A percentile compares a stretch with the other conserved stretches of the same genome.
phyloP scores from a whole-genome alignment of 2,329 filamentous ascomycete species.

The Aspergillus sp. region DNA sequence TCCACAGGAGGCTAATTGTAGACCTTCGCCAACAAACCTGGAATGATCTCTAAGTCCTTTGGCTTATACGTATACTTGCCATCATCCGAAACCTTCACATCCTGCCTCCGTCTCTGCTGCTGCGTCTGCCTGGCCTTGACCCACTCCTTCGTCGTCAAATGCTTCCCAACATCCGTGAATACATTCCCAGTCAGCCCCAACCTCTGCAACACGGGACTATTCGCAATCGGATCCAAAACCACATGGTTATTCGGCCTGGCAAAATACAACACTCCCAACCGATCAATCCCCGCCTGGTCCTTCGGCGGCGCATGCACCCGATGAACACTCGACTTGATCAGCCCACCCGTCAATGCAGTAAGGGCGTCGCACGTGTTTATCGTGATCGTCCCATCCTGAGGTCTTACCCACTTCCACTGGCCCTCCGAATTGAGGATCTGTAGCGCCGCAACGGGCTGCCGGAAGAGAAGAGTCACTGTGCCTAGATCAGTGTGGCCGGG shows the following conservation, averaged over 20 bases:
- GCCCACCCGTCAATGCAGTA: slow-evolving; percentile 51
- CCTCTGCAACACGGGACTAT: slow-evolving; percentile 39
- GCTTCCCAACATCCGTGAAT: slow-evolving; percentile 42
- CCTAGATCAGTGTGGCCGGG: slow-evolving; percentile 59
- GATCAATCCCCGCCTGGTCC: slow-evolving; percentile 49
- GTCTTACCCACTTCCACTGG: slow-evolving; percentile 53
- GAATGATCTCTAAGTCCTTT: slow-evolving; percentile 45
- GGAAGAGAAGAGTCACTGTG: slow-evolving; percentile 57
- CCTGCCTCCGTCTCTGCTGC: slow-evolving; percentile 40
- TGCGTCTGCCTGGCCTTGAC: slow-evolving; percentile 43
- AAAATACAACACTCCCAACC: slow-evolving; percentile 48
- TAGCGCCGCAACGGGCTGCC: slow-evolving; percentile 58
- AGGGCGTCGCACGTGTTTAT: slow-evolving; percentile 54
- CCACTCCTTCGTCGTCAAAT: slow-evolving; percentile 44
- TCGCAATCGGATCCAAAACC: slow-evolving; percentile 37
- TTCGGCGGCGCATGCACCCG: slow-evolving; percentile 50
- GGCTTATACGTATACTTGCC: slow-evolving; percentile 37
- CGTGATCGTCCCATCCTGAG: slow-evolving; percentile 52
- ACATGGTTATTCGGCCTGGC: slow-evolving; percentile 50
- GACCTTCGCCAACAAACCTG: slow-evolving; percentile 41
- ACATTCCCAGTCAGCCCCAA: slow-evolving; percentile 39
- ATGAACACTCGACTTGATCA: slow-evolving; percentile 53
- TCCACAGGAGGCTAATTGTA: slow-evolving; percentile 30
- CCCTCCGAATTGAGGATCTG: slow-evolving; percentile 54
- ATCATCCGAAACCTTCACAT: slow-evolving; percentile 35